These are phyloP conservation scores for Cutaneotrichosporon daszewskae DNA, from an alignment of 1,284 basidiomycete species.

Conservation along the genomic window DNA sequence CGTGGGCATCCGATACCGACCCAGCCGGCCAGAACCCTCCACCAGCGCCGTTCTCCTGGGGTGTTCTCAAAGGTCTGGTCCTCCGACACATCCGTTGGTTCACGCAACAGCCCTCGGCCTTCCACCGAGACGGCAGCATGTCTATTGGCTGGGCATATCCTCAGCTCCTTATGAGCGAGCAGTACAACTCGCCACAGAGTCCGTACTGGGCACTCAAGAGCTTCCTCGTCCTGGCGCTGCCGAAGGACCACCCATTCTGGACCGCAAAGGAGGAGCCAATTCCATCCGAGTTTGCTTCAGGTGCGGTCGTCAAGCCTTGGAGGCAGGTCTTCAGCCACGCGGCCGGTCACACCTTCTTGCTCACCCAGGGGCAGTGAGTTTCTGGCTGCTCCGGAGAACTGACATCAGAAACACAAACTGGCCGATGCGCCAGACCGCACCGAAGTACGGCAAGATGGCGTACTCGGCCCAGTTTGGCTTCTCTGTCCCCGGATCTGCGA, in stretches of 20 bases:
- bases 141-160: slow-evolving; percentile 67
- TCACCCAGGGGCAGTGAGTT: slow-evolving; percentile 60
- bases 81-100: slow-evolving; percentile 67
- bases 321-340: slow-evolving; percentile 25
- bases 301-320: slow-evolving; percentile 21
- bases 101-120: slow-evolving; percentile 53
- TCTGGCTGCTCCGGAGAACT: background rate
- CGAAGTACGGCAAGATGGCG: slow-evolving; percentile 70
- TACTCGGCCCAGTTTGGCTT: slow-evolving; percentile 70
- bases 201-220: slow-evolving; percentile 74
- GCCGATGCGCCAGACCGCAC: slow-evolving; percentile 25
- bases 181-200: slow-evolving; percentile 48
- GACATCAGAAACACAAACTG: slow-evolving; percentile 1
- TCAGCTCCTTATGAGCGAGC: slow-evolving; percentile 62
- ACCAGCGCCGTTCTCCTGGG: slow-evolving; percentile 61
- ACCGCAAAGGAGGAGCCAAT: slow-evolving; percentile 50
- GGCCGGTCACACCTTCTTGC: slow-evolving; percentile 55
- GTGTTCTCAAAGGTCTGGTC: slow-evolving; percentile 63
- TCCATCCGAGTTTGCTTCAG: slow-evolving; percentile 47
- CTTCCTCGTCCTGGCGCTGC: slow-evolving; percentile 60
- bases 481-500: slow-evolving; percentile 60
- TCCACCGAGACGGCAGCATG: slow-evolving; percentile 58
- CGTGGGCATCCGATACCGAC: slow-evolving; percentile 7
- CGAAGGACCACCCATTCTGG: slow-evolving; percentile 65
- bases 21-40: slow-evolving; percentile 42